These are phyloP conservation scores for Cladosporium cucumerinum DNA, from an alignment of 2,329 filamentous ascomycete genomes.

Conservation along the genomic window DNA sequence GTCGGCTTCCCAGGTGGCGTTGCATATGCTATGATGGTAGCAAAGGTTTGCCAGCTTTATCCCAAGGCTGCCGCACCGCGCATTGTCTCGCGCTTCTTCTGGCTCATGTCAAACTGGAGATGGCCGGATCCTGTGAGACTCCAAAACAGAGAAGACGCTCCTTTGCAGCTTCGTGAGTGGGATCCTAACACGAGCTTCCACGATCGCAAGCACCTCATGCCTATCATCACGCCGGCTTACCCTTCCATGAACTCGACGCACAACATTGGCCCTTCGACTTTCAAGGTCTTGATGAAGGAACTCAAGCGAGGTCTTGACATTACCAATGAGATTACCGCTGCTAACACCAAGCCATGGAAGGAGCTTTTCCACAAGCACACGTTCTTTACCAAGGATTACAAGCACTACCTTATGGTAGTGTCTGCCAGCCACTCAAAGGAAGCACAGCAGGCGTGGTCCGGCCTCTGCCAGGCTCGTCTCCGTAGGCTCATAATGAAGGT, in stretches of 20 bases:
- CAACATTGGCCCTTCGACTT: slow-evolving; percentile 85
- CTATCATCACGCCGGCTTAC: slow-evolving; percentile 95
- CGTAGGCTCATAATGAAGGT: slow-evolving; percentile 78
- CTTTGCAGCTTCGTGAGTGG: slow-evolving; percentile 82
- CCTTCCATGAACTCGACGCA: slow-evolving; percentile 97
- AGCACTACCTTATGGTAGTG: slow-evolving; percentile 90
- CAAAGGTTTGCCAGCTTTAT: slow-evolving; percentile 92
- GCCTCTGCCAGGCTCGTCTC: slow-evolving; percentile 90
- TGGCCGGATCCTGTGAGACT: slow-evolving; percentile 94
- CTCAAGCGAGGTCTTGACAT: slow-evolving; percentile 74
- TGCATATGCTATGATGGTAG: slow-evolving; percentile 97
- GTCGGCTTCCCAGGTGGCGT: slow-evolving; percentile 96
- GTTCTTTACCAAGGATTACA: slow-evolving; percentile 91
- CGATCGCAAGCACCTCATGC: slow-evolving; percentile 89
- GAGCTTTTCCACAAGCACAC: slow-evolving; percentile 85
- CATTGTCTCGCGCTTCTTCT: slow-evolving; percentile 90
- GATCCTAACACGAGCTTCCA: slow-evolving; percentile 83
- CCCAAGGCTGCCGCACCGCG: slow-evolving; percentile 86
- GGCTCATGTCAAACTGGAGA: slow-evolving; percentile 83
- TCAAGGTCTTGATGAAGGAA: slow-evolving; percentile 78
- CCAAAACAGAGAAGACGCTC: slow-evolving; percentile 79
- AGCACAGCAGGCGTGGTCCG: slow-evolving; percentile 81
- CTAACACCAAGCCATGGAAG: slow-evolving; percentile 75
- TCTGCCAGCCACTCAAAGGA: slow-evolving; percentile 80
- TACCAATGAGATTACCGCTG: slow-evolving; percentile 69